These are phyloP conservation scores for Xylaria sp. DNA, from an alignment of 2,329 filamentous ascomycete species.

Conservation along the genomic window DNA sequence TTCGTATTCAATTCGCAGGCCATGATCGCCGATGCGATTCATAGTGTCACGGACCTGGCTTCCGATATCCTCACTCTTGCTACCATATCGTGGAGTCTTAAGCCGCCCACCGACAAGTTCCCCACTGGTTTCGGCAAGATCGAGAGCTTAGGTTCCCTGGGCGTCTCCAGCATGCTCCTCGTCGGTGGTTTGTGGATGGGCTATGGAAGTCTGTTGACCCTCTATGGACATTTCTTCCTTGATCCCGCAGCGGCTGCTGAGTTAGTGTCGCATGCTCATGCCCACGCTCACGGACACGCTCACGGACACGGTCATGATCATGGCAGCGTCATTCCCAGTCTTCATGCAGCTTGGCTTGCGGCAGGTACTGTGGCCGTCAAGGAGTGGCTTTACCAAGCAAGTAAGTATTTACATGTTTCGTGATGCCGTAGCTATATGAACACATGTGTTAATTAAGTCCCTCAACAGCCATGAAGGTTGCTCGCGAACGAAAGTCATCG, in stretches of 20 bases:
- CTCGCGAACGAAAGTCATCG: constrained; percentile 87
- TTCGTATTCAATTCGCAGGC: constrained; percentile 93
- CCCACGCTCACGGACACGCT: constrained; percentile 53
- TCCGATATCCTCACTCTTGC: constrained; percentile 91
- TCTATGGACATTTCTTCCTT: constrained; percentile 68
- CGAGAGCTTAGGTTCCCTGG: constrained; percentile 90
- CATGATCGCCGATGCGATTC: constrained; percentile 88
- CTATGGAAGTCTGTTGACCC: constrained; percentile 62
- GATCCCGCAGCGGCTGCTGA: constrained; percentile 53
- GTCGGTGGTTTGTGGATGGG: constrained; percentile 91
- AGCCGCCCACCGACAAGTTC: constrained; percentile 75
- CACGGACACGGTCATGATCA: constrained; percentile 60
- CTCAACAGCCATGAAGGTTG: constrained; percentile 80
- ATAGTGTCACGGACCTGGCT: constrained; percentile 90
- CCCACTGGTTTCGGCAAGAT: constrained; percentile 94
- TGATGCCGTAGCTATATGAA: neutral
- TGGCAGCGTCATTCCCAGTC: constrained; percentile 59
- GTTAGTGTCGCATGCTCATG: constrained; percentile 49
- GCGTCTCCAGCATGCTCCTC: constrained; percentile 86
- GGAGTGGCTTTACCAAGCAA: constrained; percentile 95
- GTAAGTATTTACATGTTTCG: constrained; percentile 51
- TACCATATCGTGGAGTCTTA: constrained; percentile 89
- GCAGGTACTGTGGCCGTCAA: constrained; percentile 86
- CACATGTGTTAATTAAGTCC: constrained; percentile 25
- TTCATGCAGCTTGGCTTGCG: constrained; percentile 93